Conservation (phyloP, 2,329 filamentous ascomycete species). For the Pseudofabraea citricarpa region DNA sequence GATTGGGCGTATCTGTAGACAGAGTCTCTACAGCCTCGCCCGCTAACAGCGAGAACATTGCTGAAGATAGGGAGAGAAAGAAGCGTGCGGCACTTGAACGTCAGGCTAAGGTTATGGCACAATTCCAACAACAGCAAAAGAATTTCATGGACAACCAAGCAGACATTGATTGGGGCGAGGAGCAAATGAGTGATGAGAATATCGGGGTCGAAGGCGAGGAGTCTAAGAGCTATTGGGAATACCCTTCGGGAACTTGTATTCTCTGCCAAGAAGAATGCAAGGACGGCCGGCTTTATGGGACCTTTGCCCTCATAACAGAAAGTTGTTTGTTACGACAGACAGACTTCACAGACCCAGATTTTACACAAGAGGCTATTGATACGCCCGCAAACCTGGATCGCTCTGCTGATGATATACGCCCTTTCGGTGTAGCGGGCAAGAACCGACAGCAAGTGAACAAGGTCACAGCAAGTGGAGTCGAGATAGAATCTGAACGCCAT, state of each 20-base stretch:
- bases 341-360: constrained; percentile 73
- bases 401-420: constrained; percentile 75
- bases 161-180: constrained; percentile 83
- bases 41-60: constrained; percentile 52
- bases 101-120: constrained; percentile 92
- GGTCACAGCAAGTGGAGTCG: constrained; percentile 65
- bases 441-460: constrained; percentile 77
- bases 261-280: constrained; percentile 95
- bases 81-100: constrained; percentile 87
- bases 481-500: constrained; percentile 70
- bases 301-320: constrained; percentile 83
- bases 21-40: constrained; percentile 78
- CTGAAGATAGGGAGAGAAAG: constrained; percentile 69
- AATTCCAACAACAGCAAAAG: constrained; percentile 96
- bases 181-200: constrained; percentile 70
- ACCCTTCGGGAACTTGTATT: constrained; percentile 89
- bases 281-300: constrained; percentile 83
- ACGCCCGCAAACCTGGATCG: constrained; percentile 80
- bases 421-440: constrained; percentile 85
- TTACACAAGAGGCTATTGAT: constrained; percentile 75
- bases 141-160: constrained; percentile 87
- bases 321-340: constrained; percentile 86
- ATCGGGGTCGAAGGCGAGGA: constrained; percentile 52
- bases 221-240: constrained; percentile 77
- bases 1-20: constrained; percentile 65